Evolutionary conservation across 2,329 filamentous ascomycete species (phyloP), one percentile per base, ranked within the genome.

Genomic region (Dactylellina haptotyla): DNA sequence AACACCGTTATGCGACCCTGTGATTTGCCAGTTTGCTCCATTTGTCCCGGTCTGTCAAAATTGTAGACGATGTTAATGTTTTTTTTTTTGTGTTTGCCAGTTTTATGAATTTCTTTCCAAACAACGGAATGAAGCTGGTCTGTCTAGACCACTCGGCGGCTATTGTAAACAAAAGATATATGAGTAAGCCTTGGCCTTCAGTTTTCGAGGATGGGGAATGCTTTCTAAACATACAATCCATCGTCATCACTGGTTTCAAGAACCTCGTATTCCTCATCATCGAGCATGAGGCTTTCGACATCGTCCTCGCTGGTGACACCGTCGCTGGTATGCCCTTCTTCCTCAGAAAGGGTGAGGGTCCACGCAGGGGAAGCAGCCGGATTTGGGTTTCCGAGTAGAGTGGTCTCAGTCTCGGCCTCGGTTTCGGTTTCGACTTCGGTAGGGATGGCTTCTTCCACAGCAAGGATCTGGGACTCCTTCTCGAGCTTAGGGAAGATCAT

Each of bases 401-500:
- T 84, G 51, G 85, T 82, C 20, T 83, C 82, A n/a, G 83, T 80
- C 78, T 88, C 87, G 20, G 84, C 83, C 23, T 83, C 80, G 34
- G 81, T 83, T 59, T 82, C 80, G 30, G 83, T 77, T 57, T 81
- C 80, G 8, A 80, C 78, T 14, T 80, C 78, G 2, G 76, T 64
- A 9, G 79, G 77, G 30, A 81, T 79, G n/a, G 85, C 84, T 79
- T 91, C 84, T 78, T 96, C 88, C n/a, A 90, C 86, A 82, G 92
- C 96, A 18, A 89, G 85, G 48, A 87, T 85, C 1, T 93, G 92
- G 8, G 93, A 96, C 82, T 98, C 95, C 83, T 96, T 97, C 78
- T 97, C 93, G 39, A 98, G 86, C 81, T 91, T 96, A 73, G 95
- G 95, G 86, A 98, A 98, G 80, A 98, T 93, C 93, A 98, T 97